Evolutionary conservation across 1,139 yeast species (phyloP).

Genomic region (Zygosaccharomyces sapae): DNA sequence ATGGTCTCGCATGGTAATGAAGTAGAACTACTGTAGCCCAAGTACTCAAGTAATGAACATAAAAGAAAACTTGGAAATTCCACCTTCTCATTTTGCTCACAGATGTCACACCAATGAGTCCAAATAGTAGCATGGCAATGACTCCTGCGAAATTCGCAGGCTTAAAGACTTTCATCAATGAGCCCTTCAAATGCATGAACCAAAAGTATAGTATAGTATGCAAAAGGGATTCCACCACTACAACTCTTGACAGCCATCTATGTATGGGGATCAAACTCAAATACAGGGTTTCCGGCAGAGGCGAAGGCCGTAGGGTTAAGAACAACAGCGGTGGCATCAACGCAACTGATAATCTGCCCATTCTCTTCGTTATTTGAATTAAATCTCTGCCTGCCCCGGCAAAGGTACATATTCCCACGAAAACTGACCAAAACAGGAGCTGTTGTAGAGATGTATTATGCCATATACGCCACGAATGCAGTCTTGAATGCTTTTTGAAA

Average conservation of each 20-base stretch:
- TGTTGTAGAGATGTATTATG: conserved; percentile 28
- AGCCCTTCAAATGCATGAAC: conserved; percentile 50
- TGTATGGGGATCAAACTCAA: conserved; percentile 57
- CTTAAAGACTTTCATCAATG: conserved; percentile 41
- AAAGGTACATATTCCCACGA: conserved; percentile 17
- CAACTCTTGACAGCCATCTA: conserved; percentile 74
- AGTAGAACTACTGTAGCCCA: conserved; percentile 58
- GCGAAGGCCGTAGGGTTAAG: conserved; percentile 59
- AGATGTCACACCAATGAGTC: conserved; percentile 51
- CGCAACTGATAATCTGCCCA: conserved; percentile 57
- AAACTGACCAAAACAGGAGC: conserved; percentile 24
- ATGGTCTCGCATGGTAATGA: conserved; percentile 77
- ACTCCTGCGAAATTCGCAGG: conserved; percentile 61
- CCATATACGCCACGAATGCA: conserved; percentile 26
- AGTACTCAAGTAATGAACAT: conserved; percentile 63
- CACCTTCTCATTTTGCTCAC: conserved; percentile 51
- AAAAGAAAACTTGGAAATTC: conserved; percentile 57
- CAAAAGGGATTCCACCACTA: conserved; percentile 46
- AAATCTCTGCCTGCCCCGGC: conserved; percentile 24
- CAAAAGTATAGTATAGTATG: conserved; percentile 48
- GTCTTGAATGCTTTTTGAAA: conserved; percentile 18
- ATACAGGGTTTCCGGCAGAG: conserved; percentile 52
- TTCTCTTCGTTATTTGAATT: conserved; percentile 34
- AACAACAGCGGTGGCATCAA: conserved; percentile 62
- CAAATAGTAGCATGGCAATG: conserved; percentile 43